Conservation (phyloP, 1,139 yeast species). For the Suhomyces bribrorum region DNA sequence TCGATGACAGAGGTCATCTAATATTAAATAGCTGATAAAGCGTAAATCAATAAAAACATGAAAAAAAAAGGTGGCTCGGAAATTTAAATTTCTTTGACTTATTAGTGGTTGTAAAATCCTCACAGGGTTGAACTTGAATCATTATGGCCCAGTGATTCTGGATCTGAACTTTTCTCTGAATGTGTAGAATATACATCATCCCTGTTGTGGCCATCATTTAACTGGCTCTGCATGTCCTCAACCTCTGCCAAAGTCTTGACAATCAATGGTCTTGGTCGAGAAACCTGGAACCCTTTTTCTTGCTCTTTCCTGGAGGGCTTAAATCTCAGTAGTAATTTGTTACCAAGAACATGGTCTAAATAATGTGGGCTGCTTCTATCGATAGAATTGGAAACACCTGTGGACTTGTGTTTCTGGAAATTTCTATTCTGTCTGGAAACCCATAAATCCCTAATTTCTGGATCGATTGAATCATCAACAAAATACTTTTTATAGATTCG, state of each 20-base stretch:
- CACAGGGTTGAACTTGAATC: too few species aligned
- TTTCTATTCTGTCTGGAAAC: constrained; percentile 36
- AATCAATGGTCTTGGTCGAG: constrained; percentile 44
- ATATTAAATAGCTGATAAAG: too few species aligned
- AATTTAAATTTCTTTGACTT: too few species aligned
- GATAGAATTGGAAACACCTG: not conserved
- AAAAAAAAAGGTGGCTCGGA: too few species aligned
- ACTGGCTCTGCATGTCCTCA: not conserved
- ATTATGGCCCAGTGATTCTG: too few species aligned
- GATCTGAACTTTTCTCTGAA: not conserved
- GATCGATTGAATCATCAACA: constrained; percentile 45
- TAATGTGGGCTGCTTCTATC: too few species aligned
- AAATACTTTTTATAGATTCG: constrained; percentile 43
- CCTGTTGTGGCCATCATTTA: not conserved
- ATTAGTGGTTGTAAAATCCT: too few species aligned
- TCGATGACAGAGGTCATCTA: too few species aligned
- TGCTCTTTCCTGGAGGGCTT: constrained; percentile 4
- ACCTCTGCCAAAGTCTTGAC: constrained; percentile 24
- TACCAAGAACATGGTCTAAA: too few species aligned
- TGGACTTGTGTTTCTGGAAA: not conserved
- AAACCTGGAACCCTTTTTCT: constrained; percentile 39
- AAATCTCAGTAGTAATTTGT: not conserved
- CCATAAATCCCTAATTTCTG: constrained; percentile 54
- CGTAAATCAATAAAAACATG: too few species aligned
- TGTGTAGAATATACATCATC: not conserved